Base-by-base conservation (phyloP, 768 basidiomycete genomes). In the Russula sp. region DNA sequence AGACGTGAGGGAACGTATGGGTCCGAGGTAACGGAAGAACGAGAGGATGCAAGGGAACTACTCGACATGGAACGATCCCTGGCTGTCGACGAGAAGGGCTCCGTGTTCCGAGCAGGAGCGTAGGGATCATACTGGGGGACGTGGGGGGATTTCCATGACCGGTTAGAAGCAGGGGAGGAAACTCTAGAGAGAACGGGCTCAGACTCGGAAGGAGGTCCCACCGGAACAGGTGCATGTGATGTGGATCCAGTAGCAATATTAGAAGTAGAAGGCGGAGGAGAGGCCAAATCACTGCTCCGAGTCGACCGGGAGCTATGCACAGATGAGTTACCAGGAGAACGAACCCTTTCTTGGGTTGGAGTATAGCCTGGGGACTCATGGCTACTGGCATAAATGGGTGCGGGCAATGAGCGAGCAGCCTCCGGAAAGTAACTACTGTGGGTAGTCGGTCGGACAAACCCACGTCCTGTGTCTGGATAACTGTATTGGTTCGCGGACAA, bases 11-110 rank as follows among this genome's bases (percentile, higher is more conserved):
- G 75, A 35, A 75, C 72, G 56, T 79, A 76, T 4, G 70, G 70
- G 54, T 74, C 71, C 25, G 69, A 62, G 7, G 73, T 73, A 22
- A 65, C 49, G 7, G 64, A 66, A 7, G 72, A 74, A 4, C 60
- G 51, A 20, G 68, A 72, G 22, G 79, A 77, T 41, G 77, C 66
- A 20, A 70, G 66, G 8, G 82, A 80, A 0, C 75, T 74, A 66
- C 77, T 81, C 16, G 82, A 82, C 54, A 71, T 66, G 7, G 81
- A 79, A 38, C 79, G 76, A 22, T 65, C 64, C 34, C 66, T 50
- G 13, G 60, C 48, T 1, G 45, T 63, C 16, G 32, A 46, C 22
- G 51, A 39, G 35, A 50, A 36, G 29, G 48, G 29, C 20, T 46
- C 58, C 29, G 45, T 38, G 39, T 10, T 46, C 34, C 29, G 41